A percentile compares a stretch with the other conserved stretches of the same genome.
Conservation (phyloP, 306 rosid species). For the Glycine soja region DNA sequence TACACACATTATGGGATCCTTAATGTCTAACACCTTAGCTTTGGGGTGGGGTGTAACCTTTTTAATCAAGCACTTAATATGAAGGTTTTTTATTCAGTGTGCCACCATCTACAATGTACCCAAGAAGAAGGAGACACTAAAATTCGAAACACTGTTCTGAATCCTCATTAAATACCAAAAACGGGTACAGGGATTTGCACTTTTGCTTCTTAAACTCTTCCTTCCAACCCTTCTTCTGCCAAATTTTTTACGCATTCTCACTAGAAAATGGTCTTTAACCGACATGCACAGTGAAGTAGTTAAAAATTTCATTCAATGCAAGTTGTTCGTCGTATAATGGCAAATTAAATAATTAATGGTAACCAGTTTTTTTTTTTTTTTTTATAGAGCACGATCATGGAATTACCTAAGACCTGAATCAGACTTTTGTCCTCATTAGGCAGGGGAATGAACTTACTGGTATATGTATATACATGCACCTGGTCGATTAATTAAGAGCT, state of each 20-base stretch:
- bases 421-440: conserved; percentile 28
- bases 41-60: conserved; percentile 35
- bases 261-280: conserved; percentile 53
- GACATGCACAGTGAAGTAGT: conserved; percentile 55
- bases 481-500: not conserved
- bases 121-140: conserved; percentile 30
- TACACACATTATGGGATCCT: conserved; percentile 43
- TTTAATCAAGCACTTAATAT: conserved; percentile 27
- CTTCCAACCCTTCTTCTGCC: conserved; percentile 24
- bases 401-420: conserved; percentile 42
- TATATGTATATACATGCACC: not conserved
- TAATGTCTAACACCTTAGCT: conserved; percentile 51
- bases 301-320: conserved; percentile 49
- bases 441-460: not conserved
- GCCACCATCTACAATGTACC: conserved; percentile 35
- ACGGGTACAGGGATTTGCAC: conserved; percentile 49
- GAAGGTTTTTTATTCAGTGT: conserved; percentile 31
- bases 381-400: conserved; percentile 46
- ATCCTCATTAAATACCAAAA: conserved; percentile 58
- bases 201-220: conserved; percentile 30
- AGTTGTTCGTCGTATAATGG: conserved; percentile 50
- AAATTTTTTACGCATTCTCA: conserved; percentile 30
- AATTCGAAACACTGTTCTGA: conserved; percentile 54
- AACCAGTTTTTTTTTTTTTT: conserved; percentile 40
- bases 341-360: conserved; percentile 35